Conservation (phyloP, 805 yeast species). For the Zygoascus biomembranicola region DNA sequence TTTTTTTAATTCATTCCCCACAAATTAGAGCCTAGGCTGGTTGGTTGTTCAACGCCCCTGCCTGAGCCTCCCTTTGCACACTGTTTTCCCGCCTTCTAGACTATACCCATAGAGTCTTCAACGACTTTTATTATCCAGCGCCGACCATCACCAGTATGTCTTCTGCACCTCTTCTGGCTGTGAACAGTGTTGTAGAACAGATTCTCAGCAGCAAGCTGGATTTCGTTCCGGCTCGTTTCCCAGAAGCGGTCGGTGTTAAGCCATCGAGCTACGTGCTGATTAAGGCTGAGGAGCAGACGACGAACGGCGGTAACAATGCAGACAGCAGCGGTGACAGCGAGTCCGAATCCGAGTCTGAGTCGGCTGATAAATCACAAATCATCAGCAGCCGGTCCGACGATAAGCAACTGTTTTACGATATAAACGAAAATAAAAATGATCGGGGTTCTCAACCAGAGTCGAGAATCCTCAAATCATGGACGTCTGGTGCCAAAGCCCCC, state of each 20-base stretch:
- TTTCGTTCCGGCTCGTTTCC: slow-evolving; percentile 53
- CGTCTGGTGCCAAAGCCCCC: slow-evolving; percentile 34
- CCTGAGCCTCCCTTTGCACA: neutral
- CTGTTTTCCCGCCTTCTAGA: neutral
- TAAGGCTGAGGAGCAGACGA: neutral
- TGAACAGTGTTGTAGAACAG: slow-evolving; percentile 10
- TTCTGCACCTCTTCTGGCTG: slow-evolving; percentile 2
- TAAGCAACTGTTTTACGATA: slow-evolving; percentile 37
- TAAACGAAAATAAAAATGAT: slow-evolving; percentile 52
- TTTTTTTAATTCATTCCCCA: no score
- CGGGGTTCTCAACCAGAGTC: slow-evolving; percentile 52
- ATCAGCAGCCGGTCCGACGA: neutral
- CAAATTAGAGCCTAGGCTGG: no score
- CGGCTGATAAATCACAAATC: neutral
- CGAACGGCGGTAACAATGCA: neutral
- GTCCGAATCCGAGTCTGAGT: slow-evolving; percentile 3
- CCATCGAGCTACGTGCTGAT: slow-evolving; percentile 46
- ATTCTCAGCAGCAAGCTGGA: slow-evolving; percentile 19
- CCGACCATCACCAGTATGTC: neutral
- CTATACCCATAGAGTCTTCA: neutral
- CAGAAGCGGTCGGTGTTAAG: slow-evolving; percentile 39
- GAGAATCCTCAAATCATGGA: slow-evolving; percentile 66
- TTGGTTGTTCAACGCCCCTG: neutral
- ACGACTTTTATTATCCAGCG: neutral
- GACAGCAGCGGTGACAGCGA: slow-evolving; percentile 2